These are phyloP conservation scores for Irpex lacteus DNA, from an alignment of 1,284 basidiomycete species.

Conservation along the genomic window DNA sequence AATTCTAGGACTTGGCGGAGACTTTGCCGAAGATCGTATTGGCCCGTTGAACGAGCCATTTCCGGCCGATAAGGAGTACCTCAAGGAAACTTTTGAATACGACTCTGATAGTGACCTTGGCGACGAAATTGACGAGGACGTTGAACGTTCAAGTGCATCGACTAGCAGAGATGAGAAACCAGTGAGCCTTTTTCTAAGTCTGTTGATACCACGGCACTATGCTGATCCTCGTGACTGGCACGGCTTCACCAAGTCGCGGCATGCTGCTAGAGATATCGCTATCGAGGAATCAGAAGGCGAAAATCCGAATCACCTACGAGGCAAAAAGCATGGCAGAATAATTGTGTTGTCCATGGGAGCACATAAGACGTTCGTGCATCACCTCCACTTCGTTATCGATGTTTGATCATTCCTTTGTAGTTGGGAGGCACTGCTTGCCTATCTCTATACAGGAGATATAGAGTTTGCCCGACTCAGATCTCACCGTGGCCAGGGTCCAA, in stretches of 20 bases:
- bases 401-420: background rate
- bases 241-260: too few species aligned
- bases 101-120: constrained; percentile 10
- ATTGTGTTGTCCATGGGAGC: background rate
- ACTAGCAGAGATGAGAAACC: background rate
- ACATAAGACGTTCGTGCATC: background rate
- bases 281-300: too few species aligned
- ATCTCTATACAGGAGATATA: background rate
- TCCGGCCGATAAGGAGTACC: background rate
- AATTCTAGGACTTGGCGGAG: background rate
- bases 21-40: background rate
- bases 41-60: background rate
- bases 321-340: background rate
- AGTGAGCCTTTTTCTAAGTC: background rate
- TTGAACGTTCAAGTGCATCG: background rate
- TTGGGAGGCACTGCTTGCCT: background rate
- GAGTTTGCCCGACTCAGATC: background rate
- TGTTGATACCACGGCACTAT: background rate
- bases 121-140: constrained; percentile 2
- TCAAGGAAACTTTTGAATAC: background rate
- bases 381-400: too few species aligned
- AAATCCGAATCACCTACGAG: background rate
- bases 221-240: too few species aligned
- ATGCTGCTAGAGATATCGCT: too few species aligned
- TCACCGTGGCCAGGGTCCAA: background rate